phyloP scores from a whole-genome alignment of 768 basidiomycete species.

The Pholiota microspora region DNA sequence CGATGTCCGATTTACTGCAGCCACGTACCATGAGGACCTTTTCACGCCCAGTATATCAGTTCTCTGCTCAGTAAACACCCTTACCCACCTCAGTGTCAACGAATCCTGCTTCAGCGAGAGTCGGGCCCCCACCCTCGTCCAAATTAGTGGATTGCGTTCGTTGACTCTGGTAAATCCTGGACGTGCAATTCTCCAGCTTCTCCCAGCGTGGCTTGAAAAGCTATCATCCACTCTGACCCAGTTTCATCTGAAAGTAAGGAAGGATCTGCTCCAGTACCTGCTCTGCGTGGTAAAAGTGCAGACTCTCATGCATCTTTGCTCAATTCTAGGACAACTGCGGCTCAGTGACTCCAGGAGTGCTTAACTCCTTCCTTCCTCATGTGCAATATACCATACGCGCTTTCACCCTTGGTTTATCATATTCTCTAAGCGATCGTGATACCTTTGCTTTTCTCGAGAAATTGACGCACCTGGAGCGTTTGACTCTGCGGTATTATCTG shows the following conservation, averaged over 20 bases:
- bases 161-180: slow-evolving; percentile 35
- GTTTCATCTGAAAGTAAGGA: slow-evolving; percentile 18
- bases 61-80: slow-evolving; percentile 19
- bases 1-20: slow-evolving; percentile 31
- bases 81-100: slow-evolving; percentile 33
- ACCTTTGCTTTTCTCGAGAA: slow-evolving; percentile 45
- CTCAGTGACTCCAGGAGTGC: slow-evolving; percentile 60
- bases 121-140: slow-evolving; percentile 27
- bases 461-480: slow-evolving; percentile 34
- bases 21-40: slow-evolving; percentile 30
- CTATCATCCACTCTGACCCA: slow-evolving; percentile 23
- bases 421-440: slow-evolving; percentile 54
- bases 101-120: slow-evolving; percentile 31
- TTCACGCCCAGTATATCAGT: slow-evolving; percentile 24
- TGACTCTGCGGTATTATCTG: slow-evolving; percentile 51
- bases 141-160: slow-evolving; percentile 27
- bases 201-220: slow-evolving; percentile 42
- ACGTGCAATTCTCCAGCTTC: slow-evolving; percentile 37
- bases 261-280: not conserved
- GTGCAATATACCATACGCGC: slow-evolving; percentile 30
- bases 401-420: slow-evolving; percentile 54
- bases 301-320: not conserved
- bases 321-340: slow-evolving; percentile 52
- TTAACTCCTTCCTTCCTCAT: slow-evolving; percentile 42
- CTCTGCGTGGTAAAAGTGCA: not conserved